Base-by-base conservation (phyloP, 768 basidiomycete genomes). In the Mycena vitilis region DNA sequence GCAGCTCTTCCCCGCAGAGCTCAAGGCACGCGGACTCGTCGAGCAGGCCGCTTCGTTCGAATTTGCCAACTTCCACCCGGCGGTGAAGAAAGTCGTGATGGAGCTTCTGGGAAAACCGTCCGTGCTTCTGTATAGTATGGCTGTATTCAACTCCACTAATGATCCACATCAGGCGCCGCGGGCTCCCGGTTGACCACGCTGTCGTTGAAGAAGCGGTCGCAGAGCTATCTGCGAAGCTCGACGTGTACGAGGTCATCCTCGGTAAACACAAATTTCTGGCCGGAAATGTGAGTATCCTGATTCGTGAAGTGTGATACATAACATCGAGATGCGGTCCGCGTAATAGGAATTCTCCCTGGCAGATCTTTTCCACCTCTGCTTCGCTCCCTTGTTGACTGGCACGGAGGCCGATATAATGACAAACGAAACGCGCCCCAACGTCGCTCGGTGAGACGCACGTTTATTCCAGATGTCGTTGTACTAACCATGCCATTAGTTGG, bases 201-300 rank as follows among this genome's bases (percentile, higher is more conserved):
- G 12, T n/a, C n/a, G 20, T 48, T n/a, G 47, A 48, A 4, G 47
- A n/a, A 11, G 47, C 2, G n/a, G 5, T 48, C n/a, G 47, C 47
- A 6, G 6, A 48, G n/a, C 20, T 48, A 3, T 48, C 47, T 11
- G n/a, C 15, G 47, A 48, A 3, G 22, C n/a, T 48, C 20, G 20
- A 48, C 15, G 47, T n/a, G n/a, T 48, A 48, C 11, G 47, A 48
- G n/a, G n/a, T 48, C 5, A 48, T 48, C 47, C 47, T 48, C 22
- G 47, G 47, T n/a, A 48, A 48, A 48, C 47, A 48, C 47, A 48
- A 48, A 12, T 48, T 48, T n/a, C n/a, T 48, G 42, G 42, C 42
- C 12, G 42, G 42, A 10, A 16, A 44, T 16, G 42, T 44, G 42
- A 44, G 42, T 44, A 16, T 44, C 4, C 42, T 10, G 9, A 9